Base-by-base conservation (phyloP, 2,329 filamentous ascomycete species). In the Davidsoniella neocaledoniae region DNA sequence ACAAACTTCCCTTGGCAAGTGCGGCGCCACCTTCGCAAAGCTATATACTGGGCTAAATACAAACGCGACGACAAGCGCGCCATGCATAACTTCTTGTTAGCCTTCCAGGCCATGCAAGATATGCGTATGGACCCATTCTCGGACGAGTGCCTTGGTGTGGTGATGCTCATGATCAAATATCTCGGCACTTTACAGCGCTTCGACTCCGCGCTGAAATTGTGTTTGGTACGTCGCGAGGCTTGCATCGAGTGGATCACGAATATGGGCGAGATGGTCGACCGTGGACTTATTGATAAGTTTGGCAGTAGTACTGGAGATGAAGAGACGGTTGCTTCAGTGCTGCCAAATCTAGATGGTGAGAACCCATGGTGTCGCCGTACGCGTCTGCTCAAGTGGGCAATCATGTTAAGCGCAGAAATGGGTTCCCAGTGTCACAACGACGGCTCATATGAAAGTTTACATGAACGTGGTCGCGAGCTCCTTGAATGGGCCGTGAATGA, bases 81-180 rank as follows among this genome's bases (percentile, higher is more conserved):
- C 16, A 53, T 53, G 51, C 17, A 50, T 1, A 45, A 45, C 33
- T 53, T 53, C 43, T 33, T 46, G 25, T 38, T 41, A 10, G 46
- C 51, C 19, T 53, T 49, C 23, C 41, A 53, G 19, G 51, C 47
- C 8, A 53, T 53, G 41, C 38, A 44, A 12, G 47, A 46, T 25
- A 33, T 53, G 43, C 29, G 39, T n/a, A 49, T 98, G 68, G 86
- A 96, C 60, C 86, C 85, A 0, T 93, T 88, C 61, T 88, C 84
- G 3, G 84, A 95, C 57, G 88, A 95, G 62, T 81, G 95, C 33
- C 72, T 95, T 57, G 91, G 91, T 7, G 79, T 96, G 48, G 86
- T 87, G 60, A 80, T 96, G 46, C 79, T 88, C 61, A 71, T 94
- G 7, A 79, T 86, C 1, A 73, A 74, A 8, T 79, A 94, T 71